These are phyloP conservation scores for Peniophora sp. DNA, from an alignment of 1,284 basidiomycete genomes.

Conservation along the genomic window DNA sequence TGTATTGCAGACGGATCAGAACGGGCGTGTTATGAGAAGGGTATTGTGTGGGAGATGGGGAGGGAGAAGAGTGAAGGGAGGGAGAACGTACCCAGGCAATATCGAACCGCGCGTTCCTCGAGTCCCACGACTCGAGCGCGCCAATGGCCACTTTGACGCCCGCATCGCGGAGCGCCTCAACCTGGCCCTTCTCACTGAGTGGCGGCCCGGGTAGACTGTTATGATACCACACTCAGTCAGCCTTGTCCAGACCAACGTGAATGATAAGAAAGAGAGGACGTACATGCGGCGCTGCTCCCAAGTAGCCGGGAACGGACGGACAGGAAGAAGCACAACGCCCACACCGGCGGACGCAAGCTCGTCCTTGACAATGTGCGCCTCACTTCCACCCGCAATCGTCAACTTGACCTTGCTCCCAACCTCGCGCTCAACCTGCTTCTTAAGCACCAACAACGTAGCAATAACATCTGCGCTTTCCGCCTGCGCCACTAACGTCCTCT, in stretches of 20 bases:
- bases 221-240: background rate
- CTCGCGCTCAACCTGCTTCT: constrained; percentile 23
- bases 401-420: constrained; percentile 13
- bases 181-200: constrained; percentile 55
- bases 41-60: too few species aligned
- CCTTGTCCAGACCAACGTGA: background rate
- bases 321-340: constrained; percentile 43
- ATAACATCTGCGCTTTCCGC: constrained; percentile 42
- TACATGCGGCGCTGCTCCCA: constrained; percentile 44
- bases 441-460: constrained; percentile 35
- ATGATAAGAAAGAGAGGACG: constrained; percentile 6
- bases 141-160: constrained; percentile 75
- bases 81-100: constrained; percentile 37
- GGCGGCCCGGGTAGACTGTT: constrained; percentile 71
- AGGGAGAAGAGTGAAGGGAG: background rate
- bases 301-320: constrained; percentile 39
- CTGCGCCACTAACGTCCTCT: constrained; percentile 42
- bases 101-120: constrained; percentile 56
- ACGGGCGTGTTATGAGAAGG: too few species aligned
- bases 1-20: constrained; percentile 10
- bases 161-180: constrained; percentile 53
- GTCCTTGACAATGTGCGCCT: constrained; percentile 34
- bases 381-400: constrained; percentile 29
- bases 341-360: constrained; percentile 36
- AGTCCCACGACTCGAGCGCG: constrained; percentile 42